These are phyloP conservation scores for Betula pendula DNA, from an alignment of 306 rosid species.

Conservation along the genomic window DNA sequence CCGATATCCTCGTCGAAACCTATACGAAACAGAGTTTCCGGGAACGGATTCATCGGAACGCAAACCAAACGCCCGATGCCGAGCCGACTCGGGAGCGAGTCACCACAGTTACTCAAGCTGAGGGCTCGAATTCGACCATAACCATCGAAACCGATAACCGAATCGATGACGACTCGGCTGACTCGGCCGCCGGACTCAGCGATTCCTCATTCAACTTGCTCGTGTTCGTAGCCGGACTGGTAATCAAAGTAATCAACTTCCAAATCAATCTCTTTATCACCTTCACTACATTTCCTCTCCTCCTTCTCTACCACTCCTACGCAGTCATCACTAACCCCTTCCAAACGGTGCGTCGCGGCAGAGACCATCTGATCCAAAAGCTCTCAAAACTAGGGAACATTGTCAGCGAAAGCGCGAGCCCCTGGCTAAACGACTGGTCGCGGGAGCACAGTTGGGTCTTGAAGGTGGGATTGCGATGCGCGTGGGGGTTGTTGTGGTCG, in stretches of 20 bases:
- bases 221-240: constrained; percentile 42
- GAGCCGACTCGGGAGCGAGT: constrained; percentile 24
- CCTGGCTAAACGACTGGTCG: constrained; percentile 36
- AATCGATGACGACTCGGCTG: constrained; percentile 22
- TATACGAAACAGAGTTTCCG: constrained; percentile 27
- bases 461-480: constrained; percentile 53
- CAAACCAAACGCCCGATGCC: constrained; percentile 24
- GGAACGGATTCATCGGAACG: constrained; percentile 16
- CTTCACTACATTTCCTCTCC: constrained; percentile 48
- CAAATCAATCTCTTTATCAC: constrained; percentile 51
- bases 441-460: constrained; percentile 46
- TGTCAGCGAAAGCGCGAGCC: constrained; percentile 27
- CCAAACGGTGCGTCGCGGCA: constrained; percentile 41
- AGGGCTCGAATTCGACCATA: constrained; percentile 32
- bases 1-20: constrained; percentile 22
- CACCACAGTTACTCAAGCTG: constrained; percentile 15
- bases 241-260: constrained; percentile 53
- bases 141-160: constrained; percentile 38
- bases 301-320: constrained; percentile 39
- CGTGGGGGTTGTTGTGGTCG: constrained; percentile 70
- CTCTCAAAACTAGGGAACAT: constrained; percentile 20
- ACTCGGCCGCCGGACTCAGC: constrained; percentile 33
- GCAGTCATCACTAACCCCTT: constrained; percentile 59
- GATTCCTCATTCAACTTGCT: constrained; percentile 48
- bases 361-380: constrained; percentile 27